Evolutionary conservation across 495 filamentous ascomycete genomes (phyloP).

Genomic region (Neurospora sp.): DNA sequence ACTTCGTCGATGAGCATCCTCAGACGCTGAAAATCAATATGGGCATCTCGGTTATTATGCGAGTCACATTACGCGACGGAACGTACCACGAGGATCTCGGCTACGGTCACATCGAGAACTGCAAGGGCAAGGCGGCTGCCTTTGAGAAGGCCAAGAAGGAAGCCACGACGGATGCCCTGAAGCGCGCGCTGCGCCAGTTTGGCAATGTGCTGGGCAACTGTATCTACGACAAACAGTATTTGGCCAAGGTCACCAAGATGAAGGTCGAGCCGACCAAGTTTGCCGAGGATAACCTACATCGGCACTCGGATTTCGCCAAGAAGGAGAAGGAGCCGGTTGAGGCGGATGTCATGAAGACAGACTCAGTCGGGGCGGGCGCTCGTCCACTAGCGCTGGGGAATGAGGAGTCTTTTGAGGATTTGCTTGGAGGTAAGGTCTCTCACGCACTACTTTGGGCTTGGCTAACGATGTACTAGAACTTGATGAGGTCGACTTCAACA

Average conservation of each 20-base stretch:
- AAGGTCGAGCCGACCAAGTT: constrained; percentile 60
- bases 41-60: constrained; percentile 77
- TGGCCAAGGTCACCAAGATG: constrained; percentile 72
- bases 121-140: constrained; percentile 83
- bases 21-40: constrained; percentile 60
- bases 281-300: constrained; percentile 64
- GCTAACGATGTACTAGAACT: constrained; percentile 37
- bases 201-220: constrained; percentile 96
- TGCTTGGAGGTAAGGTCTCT: constrained; percentile 56
- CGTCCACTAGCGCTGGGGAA: constrained; percentile 16
- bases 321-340: constrained; percentile 48
- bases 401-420: constrained; percentile 43
- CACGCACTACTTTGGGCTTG: not conserved
- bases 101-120: constrained; percentile 91
- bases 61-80: constrained; percentile 82
- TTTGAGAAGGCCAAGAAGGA: constrained; percentile 99
- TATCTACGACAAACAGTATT: constrained; percentile 91
- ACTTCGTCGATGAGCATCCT: constrained; percentile 62
- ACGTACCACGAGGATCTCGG: constrained; percentile 95
- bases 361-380: not conserved
- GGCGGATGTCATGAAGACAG: constrained; percentile 5
- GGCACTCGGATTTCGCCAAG: constrained; percentile 62
- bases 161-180: constrained; percentile 87
- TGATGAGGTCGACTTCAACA: constrained; percentile 65
- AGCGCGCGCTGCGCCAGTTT: constrained; percentile 82